phyloP scores from a whole-genome alignment of 352 stramenopile species.

The Aphanomyces stellatus region DNA sequence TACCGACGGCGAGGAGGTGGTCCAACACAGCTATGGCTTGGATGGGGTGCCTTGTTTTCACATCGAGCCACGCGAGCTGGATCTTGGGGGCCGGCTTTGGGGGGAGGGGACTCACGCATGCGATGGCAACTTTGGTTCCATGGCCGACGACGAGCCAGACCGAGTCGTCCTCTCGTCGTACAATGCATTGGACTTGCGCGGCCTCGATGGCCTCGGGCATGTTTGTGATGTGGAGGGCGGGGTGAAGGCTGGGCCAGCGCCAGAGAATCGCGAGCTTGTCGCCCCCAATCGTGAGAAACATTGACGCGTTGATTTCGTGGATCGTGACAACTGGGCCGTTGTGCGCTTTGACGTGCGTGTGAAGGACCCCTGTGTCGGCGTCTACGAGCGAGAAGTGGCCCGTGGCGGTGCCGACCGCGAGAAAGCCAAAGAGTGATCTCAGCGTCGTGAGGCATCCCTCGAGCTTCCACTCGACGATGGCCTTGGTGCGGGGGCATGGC shows the following conservation, averaged over 20 bases:
- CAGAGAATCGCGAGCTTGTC: constrained; percentile 1
- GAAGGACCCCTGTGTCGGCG: not conserved
- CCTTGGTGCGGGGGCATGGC: not conserved
- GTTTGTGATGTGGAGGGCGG: not conserved
- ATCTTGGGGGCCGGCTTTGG: not conserved
- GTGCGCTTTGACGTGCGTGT: not conserved
- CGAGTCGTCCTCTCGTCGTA: not conserved
- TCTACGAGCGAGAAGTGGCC: not conserved
- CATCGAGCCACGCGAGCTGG: not conserved
- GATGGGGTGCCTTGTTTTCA: not conserved
- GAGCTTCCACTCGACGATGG: not conserved
- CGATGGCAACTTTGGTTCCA: not conserved
- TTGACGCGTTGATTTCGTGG: not conserved
- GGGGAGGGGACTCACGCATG: not conserved
- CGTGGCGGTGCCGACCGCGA: not conserved
- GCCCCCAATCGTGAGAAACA: not conserved
- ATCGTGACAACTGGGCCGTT: not conserved
- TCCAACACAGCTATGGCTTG: not conserved
- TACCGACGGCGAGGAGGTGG: not conserved
- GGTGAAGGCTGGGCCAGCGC: not conserved
- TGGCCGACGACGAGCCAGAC: not conserved
- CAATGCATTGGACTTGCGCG: not conserved
- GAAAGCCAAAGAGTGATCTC: not conserved
- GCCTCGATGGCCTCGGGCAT: not conserved
- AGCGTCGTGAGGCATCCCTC: not conserved